These are phyloP conservation scores for Colletotrichum destructivum DNA, from an alignment of 2,329 filamentous ascomycete genomes.

Conservation along the genomic window DNA sequence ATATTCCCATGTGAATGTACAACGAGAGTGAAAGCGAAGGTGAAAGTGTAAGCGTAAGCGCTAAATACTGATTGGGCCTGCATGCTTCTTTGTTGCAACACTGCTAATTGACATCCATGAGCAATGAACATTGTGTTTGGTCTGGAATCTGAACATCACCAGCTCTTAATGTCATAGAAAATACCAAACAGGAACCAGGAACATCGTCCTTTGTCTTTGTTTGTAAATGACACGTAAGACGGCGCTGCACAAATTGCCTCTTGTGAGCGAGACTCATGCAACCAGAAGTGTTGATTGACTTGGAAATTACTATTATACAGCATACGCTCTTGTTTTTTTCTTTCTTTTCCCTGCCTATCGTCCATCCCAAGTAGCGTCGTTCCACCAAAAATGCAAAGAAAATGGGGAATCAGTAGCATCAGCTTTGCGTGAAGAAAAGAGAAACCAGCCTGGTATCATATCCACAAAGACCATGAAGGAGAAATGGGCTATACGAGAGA, in stretches of 20 bases:
- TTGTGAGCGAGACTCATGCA: background rate
- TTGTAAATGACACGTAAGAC: background rate
- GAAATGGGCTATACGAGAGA: slow-evolving; percentile 24
- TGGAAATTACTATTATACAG: slow-evolving; percentile 40
- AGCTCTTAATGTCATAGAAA: background rate
- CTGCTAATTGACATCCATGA: background rate
- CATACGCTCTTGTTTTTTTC: slow-evolving; percentile 14
- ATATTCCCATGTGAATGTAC: background rate
- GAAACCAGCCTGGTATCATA: slow-evolving; percentile 23
- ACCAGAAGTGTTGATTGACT: slow-evolving; percentile 19
- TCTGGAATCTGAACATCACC: too few species aligned
- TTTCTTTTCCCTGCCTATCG: background rate
- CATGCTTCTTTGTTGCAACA: too few species aligned
- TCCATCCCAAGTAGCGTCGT: slow-evolving; percentile 2
- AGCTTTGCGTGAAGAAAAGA: slow-evolving; percentile 21
- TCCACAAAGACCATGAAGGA: slow-evolving; percentile 23
- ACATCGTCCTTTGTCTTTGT: background rate
- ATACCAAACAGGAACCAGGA: background rate
- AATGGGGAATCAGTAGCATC: slow-evolving; percentile 51
- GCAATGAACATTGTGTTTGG: too few species aligned
- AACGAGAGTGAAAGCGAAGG: too few species aligned
- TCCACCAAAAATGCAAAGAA: slow-evolving; percentile 14
- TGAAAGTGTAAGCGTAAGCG: too few species aligned
- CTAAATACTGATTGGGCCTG: background rate
- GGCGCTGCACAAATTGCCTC: background rate